phyloP scores from a whole-genome alignment of 345 rosid species.

The Populus simonii region DNA sequence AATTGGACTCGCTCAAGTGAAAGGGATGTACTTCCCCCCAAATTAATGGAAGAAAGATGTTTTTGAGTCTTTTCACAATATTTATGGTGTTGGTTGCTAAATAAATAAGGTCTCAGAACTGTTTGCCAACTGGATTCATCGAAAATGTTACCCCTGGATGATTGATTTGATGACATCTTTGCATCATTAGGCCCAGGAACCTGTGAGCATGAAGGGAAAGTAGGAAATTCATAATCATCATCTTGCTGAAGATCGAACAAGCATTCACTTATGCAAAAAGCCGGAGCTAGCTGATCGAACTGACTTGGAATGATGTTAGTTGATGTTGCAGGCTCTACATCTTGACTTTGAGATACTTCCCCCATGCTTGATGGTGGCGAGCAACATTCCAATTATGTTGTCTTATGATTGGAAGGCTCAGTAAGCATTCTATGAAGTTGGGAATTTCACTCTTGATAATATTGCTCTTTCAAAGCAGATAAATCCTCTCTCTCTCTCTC shows the following conservation, averaged over 20 bases:
- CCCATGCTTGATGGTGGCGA: background rate
- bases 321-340: background rate
- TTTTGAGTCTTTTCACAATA: background rate
- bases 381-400: background rate
- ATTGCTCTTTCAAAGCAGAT: no score
- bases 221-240: background rate
- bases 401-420: background rate
- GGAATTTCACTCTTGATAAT: no score
- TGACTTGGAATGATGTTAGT: background rate
- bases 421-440: no score
- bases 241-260: background rate
- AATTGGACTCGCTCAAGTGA: background rate
- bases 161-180: background rate
- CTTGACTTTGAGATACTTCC: background rate
- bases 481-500: no score
- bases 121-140: background rate
- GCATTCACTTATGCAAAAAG: background rate
- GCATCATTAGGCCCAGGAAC: background rate
- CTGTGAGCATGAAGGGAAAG: background rate
- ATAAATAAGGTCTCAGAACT: background rate
- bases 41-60: background rate
- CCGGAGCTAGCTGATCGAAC: background rate
- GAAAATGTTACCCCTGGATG: background rate
- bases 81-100: background rate
- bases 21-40: background rate